These are phyloP conservation scores for Phaseolus coccineus DNA, from an alignment of 331 rosid species.

Conservation along the genomic window DNA sequence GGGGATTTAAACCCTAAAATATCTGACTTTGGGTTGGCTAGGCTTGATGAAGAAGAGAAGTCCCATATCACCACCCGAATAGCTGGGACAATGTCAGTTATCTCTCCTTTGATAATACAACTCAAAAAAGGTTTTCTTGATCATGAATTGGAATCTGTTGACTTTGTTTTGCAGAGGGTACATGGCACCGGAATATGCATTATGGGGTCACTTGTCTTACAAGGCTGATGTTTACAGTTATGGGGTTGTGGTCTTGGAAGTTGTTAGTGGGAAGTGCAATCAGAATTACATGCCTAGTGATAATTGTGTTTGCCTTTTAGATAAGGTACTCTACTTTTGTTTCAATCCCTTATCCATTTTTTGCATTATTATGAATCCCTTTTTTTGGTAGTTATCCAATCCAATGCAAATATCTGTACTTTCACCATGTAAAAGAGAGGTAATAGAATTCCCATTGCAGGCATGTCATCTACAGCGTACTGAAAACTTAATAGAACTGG, in stretches of 20 bases:
- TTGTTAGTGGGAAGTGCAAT: constrained; percentile 56
- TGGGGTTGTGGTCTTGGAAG: constrained; percentile 66
- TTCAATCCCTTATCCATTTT: constrained; percentile 34
- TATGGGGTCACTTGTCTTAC: constrained; percentile 61
- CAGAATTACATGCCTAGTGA: constrained; percentile 57
- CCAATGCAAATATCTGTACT: constrained; percentile 12
- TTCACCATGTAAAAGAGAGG: not conserved
- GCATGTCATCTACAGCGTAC: constrained; percentile 63
- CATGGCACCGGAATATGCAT: constrained; percentile 74
- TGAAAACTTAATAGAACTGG: constrained; percentile 60
- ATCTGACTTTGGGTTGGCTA: constrained; percentile 85
- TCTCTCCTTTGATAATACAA: constrained; percentile 34
- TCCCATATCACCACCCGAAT: constrained; percentile 69
- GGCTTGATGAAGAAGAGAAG: constrained; percentile 69
- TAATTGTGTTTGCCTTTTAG: constrained; percentile 60
- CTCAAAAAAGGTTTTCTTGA: constrained; percentile 21
- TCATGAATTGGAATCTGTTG: constrained; percentile 18
- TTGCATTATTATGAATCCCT: not conserved
- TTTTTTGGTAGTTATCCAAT: not conserved
- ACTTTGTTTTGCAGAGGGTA: constrained; percentile 54
- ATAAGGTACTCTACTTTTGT: constrained; percentile 51
- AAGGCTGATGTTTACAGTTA: constrained; percentile 71
- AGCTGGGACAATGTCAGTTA: constrained; percentile 73
- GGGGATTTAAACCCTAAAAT: constrained; percentile 71
- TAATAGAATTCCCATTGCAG: constrained; percentile 54